phyloP scores from a whole-genome alignment of 208 protist genomes.

The Strigomonas oncopelti region DNA sequence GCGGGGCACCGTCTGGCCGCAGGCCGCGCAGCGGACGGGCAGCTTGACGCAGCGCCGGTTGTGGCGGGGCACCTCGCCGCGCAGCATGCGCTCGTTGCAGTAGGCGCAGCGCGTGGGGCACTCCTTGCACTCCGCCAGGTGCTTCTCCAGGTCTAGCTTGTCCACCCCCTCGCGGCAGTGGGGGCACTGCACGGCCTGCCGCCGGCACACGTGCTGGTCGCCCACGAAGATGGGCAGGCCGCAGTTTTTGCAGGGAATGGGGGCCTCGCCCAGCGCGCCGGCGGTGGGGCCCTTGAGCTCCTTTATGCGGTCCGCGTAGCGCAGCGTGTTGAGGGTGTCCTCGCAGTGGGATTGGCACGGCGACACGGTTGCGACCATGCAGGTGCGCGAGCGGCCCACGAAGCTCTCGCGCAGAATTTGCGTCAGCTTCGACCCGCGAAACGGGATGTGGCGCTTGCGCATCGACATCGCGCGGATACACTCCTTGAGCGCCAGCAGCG shows the following conservation, averaged over 20 bases:
- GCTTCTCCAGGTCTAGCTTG: conserved; percentile 61
- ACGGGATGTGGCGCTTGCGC: conserved; percentile 95
- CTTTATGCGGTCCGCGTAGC: conserved; percentile 97
- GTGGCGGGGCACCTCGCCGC: conserved; percentile 46
- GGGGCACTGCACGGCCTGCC: conserved; percentile 50
- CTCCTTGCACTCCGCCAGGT: conserved; percentile 69
- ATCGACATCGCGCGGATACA: conserved; percentile 97
- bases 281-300: conserved; percentile 69
- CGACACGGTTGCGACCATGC: conserved; percentile 96
- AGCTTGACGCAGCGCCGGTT: conserved; percentile 45
- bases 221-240: conserved; percentile 66
- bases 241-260: conserved; percentile 62
- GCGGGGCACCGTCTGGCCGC: conserved; percentile 48
- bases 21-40: conserved; percentile 58
- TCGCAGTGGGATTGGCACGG: conserved; percentile 88
- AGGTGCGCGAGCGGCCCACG: conserved; percentile 94
- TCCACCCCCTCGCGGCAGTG: conserved; percentile 69
- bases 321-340: conserved; percentile 98
- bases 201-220: conserved; percentile 68
- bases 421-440: conserved; percentile 97
- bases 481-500: conserved; percentile 97
- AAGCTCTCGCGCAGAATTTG: conserved; percentile 96
- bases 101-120: conserved; percentile 57
- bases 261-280: conserved; percentile 35
- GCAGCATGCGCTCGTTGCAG: conserved; percentile 70